Percentiles rank a stretch among this genome's conserved stretches.
Conservation (phyloP, 2,329 filamentous ascomycete species). For the Fonsecaea multimorphosa region DNA sequence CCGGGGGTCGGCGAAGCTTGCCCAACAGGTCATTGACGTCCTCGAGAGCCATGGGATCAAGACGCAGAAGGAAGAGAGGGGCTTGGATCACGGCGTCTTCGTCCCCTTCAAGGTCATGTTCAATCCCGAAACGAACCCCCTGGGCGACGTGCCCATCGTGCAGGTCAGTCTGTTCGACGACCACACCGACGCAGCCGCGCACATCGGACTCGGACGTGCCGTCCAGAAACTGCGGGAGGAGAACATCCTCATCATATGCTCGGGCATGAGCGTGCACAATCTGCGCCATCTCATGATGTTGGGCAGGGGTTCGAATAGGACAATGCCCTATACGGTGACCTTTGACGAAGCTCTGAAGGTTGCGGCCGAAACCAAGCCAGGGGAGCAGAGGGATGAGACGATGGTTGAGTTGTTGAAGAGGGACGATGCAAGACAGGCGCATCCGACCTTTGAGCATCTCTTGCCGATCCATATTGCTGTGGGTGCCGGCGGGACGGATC, state of each 20-base stretch:
- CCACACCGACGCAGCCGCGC: constrained; percentile 65
- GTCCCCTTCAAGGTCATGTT: constrained; percentile 69
- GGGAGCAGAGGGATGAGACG: constrained; percentile 50
- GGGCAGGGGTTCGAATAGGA: constrained; percentile 44
- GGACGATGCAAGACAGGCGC: constrained; percentile 63
- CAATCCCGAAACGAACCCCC: constrained; percentile 64
- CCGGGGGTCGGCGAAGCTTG: constrained; percentile 65
- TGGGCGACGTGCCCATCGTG: constrained; percentile 70
- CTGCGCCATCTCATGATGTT: constrained; percentile 62
- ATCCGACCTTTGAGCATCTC: constrained; percentile 69
- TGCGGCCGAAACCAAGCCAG: constrained; percentile 59
- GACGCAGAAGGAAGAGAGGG: constrained; percentile 65
- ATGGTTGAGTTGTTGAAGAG: constrained; percentile 57
- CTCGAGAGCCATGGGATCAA: constrained; percentile 65
- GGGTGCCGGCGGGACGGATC: constrained; percentile 60
- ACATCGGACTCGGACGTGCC: constrained; percentile 71
- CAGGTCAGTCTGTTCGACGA: constrained; percentile 73
- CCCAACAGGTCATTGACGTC: constrained; percentile 62
- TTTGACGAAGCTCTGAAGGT: constrained; percentile 74
- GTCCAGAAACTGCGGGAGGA: constrained; percentile 70
- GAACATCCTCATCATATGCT: constrained; percentile 70
- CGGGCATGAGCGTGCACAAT: constrained; percentile 78
- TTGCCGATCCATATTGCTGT: constrained; percentile 65
- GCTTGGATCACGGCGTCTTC: constrained; percentile 78
- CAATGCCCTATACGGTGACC: constrained; percentile 63